These are phyloP conservation scores for Apiotrichum gamsii DNA, from an alignment of 1,284 basidiomycete species.

Conservation along the genomic window DNA sequence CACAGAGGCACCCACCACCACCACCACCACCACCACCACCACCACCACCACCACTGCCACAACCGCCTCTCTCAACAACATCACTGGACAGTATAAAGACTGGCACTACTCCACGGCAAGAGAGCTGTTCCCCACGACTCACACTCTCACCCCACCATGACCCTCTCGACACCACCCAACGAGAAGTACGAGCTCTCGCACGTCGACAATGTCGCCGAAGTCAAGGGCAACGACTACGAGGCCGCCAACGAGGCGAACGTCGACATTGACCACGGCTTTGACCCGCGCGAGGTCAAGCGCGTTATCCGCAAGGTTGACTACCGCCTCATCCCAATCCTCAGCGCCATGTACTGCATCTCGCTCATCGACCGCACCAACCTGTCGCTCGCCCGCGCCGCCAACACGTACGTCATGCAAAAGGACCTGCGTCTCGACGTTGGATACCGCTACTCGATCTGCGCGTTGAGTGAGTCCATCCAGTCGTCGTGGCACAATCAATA, in stretches of 20 bases:
- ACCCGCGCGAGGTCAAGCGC: conserved; percentile 1
- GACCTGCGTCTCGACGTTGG: conserved; percentile 34
- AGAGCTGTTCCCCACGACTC: too few species aligned
- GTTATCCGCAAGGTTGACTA: conserved; percentile 10
- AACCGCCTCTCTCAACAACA: too few species aligned
- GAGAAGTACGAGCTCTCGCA: not conserved
- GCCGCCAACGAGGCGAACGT: not conserved
- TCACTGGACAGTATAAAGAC: not conserved
- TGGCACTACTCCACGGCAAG: too few species aligned
- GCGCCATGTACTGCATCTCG: conserved; percentile 15
- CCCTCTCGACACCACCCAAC: not conserved
- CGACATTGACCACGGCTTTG: conserved; percentile 14
- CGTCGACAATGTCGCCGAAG: not conserved
- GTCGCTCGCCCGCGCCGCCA: conserved; percentile 28
- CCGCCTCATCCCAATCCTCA: conserved; percentile 18
- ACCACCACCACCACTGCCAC: too few species aligned
- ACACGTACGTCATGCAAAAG: conserved; percentile 19
- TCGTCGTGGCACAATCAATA: too few species aligned
- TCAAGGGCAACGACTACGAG: not conserved
- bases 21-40: too few species aligned
- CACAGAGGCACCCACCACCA: too few species aligned
- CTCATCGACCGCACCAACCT: conserved; percentile 37
- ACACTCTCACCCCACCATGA: not conserved
- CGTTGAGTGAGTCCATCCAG: too few species aligned
- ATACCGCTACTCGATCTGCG: conserved; percentile 41